Evolutionary conservation across 352 stramenopile genomes (phyloP), one percentile per base, ranked within the genome.

Genomic region (Globisporangium orthogonon): DNA sequence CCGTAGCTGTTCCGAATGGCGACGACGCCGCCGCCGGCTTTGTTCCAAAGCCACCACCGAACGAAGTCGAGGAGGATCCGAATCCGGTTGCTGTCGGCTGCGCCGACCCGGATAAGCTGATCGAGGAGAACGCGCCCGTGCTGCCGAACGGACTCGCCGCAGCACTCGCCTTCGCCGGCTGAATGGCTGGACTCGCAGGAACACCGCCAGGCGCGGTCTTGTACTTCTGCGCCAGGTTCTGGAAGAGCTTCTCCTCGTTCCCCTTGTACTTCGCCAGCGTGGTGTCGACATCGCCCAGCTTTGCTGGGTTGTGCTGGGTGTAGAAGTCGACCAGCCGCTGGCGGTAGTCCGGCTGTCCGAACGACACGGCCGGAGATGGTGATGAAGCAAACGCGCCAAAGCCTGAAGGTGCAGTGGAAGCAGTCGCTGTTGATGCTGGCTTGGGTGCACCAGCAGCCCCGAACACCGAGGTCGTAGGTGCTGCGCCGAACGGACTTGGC

Each of bases 261-360:
- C 84, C 84, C 51, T 90, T 90, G 67, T 97, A 98, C 69, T 96
- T 97, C 41, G 74, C 62, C 10, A 98, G 74, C 35, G 86, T 97
- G 29, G 78, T 56, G 60, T 97, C 92, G 18, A 97, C 84, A 29
- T 86, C 86, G 29, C 66, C 65, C 15, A 98, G 63, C 65, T 97
- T 97, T 17, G 67, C 73, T 6, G 88, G 88, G 62, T 98, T 98
- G 67, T 97, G 71, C 55, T 96, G 85, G 44, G 88, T 67, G 70
- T 98, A 98, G 62, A 98, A 98, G 29, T 83, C 84, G 41, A 92
- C 71, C 28, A 98, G 50, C 45, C 73, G 72, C 48, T 89, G 73
- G 28, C 70, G 76, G 52, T 89, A 83, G 55, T 86, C 54, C 54
- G 72, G 57, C 10, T 71, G 66, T 0, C 76, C 67, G 43, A 89